Evolutionary conservation across 148 eudicot species (phyloP).

Genomic region (Cornus florida): DNA sequence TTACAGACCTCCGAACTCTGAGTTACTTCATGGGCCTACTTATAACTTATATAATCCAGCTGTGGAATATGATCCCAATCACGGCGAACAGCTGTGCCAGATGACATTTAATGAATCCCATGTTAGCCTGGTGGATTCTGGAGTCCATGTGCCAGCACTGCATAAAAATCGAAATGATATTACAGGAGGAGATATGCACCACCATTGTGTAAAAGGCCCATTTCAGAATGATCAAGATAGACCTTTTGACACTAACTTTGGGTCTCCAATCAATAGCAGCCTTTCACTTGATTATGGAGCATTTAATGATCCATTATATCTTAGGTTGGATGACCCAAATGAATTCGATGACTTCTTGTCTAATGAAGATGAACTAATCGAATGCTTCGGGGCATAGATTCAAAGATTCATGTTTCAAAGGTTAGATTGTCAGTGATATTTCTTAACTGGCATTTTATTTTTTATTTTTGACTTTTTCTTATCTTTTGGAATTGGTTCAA

Average conservation of each 20-base stretch:
- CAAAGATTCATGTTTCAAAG: not conserved
- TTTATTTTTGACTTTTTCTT: not conserved
- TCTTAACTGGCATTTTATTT: not conserved
- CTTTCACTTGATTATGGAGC: slow-evolving; percentile 46
- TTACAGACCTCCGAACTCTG: slow-evolving; percentile 22
- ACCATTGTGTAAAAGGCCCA: slow-evolving; percentile 37
- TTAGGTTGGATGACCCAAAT: slow-evolving; percentile 36
- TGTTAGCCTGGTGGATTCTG: slow-evolving; percentile 32
- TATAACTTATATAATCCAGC: slow-evolving; percentile 36
- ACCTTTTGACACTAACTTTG: slow-evolving; percentile 43
- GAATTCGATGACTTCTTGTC: slow-evolving; percentile 34
- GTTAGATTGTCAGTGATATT: slow-evolving; percentile 22
- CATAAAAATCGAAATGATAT: slow-evolving; percentile 35
- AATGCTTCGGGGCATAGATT: slow-evolving; percentile 59
- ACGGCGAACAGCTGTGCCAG: slow-evolving; percentile 34
- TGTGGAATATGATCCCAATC: slow-evolving; percentile 34
- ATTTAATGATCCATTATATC: slow-evolving; percentile 40
- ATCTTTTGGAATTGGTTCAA: not conserved
- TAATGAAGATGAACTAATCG: slow-evolving; percentile 46
- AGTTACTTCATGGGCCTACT: slow-evolving; percentile 36
- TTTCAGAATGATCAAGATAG: slow-evolving; percentile 43
- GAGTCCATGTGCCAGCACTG: slow-evolving; percentile 27
- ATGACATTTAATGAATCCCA: slow-evolving; percentile 28
- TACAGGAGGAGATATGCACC: slow-evolving; percentile 32
- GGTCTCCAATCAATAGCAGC: slow-evolving; percentile 49